phyloP scores from a whole-genome alignment of 176 grass and related monocot genomes.

The Thinopyrum elongatum region DNA sequence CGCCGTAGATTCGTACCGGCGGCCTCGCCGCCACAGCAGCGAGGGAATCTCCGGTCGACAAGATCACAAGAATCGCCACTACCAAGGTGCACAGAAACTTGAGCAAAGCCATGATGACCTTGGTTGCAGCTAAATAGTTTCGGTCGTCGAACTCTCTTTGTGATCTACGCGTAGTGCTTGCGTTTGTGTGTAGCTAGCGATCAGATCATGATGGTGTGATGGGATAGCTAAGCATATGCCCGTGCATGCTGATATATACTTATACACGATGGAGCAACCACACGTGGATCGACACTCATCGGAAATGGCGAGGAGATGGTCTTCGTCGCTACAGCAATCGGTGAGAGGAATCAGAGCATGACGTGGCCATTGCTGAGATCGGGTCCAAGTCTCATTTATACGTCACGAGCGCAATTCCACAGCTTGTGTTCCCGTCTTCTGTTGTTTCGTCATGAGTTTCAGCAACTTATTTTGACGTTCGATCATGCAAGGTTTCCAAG shows the following conservation, averaged over 20 bases:
- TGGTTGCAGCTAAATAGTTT: neutral
- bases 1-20: neutral
- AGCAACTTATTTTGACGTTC: no score
- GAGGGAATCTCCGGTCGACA: neutral
- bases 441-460: neutral
- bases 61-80: neutral
- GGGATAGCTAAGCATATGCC: no score
- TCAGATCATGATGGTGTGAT: neutral
- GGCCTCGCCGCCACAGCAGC: constrained; percentile 1
- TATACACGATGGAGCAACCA: no score
- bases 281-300: no score
- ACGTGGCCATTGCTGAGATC: no score
- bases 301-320: no score
- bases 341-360: neutral
- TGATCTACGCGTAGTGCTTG: neutral
- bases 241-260: no score
- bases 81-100: neutral
- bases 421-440: neutral
- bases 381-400: no score
- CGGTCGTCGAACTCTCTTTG: neutral
- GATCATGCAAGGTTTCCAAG: neutral
- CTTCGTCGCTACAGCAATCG: no score
- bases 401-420: no score
- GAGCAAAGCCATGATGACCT: neutral
- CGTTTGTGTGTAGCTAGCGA: neutral